Conservation (phyloP, 352 stramenopile genomes). For the Phytophthora pini region DNA sequence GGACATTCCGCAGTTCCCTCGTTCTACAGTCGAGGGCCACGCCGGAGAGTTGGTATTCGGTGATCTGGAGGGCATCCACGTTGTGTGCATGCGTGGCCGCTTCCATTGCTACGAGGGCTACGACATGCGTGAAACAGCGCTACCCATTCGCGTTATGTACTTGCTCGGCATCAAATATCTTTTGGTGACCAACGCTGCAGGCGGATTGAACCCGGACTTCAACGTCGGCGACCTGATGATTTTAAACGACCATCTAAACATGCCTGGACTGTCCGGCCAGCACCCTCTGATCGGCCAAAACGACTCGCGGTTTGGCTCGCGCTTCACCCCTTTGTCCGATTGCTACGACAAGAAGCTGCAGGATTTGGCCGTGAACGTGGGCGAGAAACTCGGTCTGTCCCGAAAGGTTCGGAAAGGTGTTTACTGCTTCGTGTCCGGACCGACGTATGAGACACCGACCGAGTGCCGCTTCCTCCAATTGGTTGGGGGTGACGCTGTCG, state of each 20-base stretch:
- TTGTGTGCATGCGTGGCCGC: constrained; percentile 94
- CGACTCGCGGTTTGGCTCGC: constrained; percentile 92
- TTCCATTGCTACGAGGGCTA: constrained; percentile 98
- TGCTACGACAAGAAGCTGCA: constrained; percentile 92
- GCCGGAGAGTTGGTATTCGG: constrained; percentile 94
- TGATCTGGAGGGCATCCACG: constrained; percentile 68
- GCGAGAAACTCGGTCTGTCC: constrained; percentile 73
- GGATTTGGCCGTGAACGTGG: constrained; percentile 74
- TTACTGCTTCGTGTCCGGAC: constrained; percentile 97
- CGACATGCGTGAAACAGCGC: constrained; percentile 90
- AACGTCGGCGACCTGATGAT: constrained; percentile 96
- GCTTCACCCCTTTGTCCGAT: constrained; percentile 94
- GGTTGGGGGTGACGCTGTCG: constrained; percentile 93
- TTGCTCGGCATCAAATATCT: constrained; percentile 94
- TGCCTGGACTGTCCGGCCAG: constrained; percentile 92
- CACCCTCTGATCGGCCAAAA: constrained; percentile 94
- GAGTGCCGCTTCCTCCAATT: constrained; percentile 92
- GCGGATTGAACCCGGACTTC: constrained; percentile 92
- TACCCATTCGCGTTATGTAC: constrained; percentile 95
- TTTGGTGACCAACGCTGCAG: constrained; percentile 96
- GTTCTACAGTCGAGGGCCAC: constrained; percentile 92
- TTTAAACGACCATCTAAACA: constrained; percentile 96
- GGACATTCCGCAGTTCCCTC: constrained; percentile 82
- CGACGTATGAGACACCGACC: constrained; percentile 95
- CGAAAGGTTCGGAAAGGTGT: constrained; percentile 84